Base-by-base conservation (phyloP, 306 rosid genomes). In the Fragaria iinumae region DNA sequence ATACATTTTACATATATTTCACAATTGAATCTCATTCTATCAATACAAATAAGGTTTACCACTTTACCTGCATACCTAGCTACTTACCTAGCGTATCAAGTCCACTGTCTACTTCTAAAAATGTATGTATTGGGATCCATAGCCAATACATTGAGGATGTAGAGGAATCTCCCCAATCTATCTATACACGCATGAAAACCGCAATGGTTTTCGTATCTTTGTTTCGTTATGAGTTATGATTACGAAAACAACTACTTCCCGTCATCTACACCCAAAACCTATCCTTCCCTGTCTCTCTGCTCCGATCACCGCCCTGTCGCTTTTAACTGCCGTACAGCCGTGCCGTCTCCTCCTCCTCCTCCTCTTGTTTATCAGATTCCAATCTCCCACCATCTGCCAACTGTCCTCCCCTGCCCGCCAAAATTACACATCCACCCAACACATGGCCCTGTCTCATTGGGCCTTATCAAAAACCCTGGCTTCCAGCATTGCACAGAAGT, bases 401-500 rank as follows among this genome's bases (percentile, higher is more conserved):
- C 53, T 65, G 62, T 41, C 39, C 20, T 18, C 17, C 36, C 65
- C 65, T 27, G 36, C 72, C 72, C 49, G 53, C 10, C 18, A 0
- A 43, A 63, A 74, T 60, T 56, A 21, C 67, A 9, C 6, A 9
- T 12, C 17, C 16, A 14, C 71, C 77, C 2, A 0, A 45, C 63
- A 74, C 79, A 23, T 74, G 67, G 63, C 59, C 0, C 2, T 2
- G 12, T 18, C 1, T 29, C 45, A 55, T 57, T 74, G 8, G 67
- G 0, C 0, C 0, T 0, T 6, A 20, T 0, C 0, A 7, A 9
- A 0, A 16, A 45, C 5, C 17, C 39, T 18, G n/a, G 14, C 14
- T 23, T 25, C 27, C 5, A 4, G 18, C 9, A 44, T 1, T 2
- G 44, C 32, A 80, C 71, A 59, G 34, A 43, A 66, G 21, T 7